These are phyloP conservation scores for Lentinula raphanica DNA, from an alignment of 768 basidiomycete genomes.

Conservation along the genomic window DNA sequence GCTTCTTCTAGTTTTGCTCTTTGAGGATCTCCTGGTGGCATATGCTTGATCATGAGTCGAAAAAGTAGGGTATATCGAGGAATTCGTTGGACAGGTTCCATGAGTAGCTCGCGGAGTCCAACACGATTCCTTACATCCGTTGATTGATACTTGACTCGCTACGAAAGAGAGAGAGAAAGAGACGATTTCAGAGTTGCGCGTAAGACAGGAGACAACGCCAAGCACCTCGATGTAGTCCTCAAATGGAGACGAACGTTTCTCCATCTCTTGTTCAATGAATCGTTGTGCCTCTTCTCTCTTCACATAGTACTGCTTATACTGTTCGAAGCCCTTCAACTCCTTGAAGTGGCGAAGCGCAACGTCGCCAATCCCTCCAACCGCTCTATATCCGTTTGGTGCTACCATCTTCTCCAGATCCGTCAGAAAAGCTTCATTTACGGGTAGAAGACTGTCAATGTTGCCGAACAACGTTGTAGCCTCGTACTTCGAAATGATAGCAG, in stretches of 20 bases:
- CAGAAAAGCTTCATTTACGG: slow-evolving; percentile 86
- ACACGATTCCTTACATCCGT: slow-evolving; percentile 73
- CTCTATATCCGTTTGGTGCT: slow-evolving; percentile 48
- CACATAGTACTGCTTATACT: slow-evolving; percentile 86
- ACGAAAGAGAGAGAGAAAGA: no score
- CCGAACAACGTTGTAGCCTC: slow-evolving; percentile 93
- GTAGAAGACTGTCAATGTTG: slow-evolving; percentile 85
- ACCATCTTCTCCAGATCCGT: slow-evolving; percentile 77
- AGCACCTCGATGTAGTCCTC: slow-evolving; percentile 82
- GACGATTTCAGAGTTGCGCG: no score
- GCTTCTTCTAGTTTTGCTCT: slow-evolving; percentile 77
- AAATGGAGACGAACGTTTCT: slow-evolving; percentile 78
- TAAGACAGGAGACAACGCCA: slow-evolving; percentile 14
- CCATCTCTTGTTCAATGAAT: slow-evolving; percentile 80
- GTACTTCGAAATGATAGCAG: slow-evolving; percentile 82
- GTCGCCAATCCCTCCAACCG: slow-evolving; percentile 71
- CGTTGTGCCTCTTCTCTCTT: slow-evolving; percentile 90
- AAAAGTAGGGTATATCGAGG: slow-evolving; percentile 92
- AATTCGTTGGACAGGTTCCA: slow-evolving; percentile 96
- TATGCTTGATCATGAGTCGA: slow-evolving; percentile 87
- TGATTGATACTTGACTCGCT: slow-evolving; percentile 86
- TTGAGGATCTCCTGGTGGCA: slow-evolving; percentile 74
- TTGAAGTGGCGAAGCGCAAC: slow-evolving; percentile 85
- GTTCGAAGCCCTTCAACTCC: slow-evolving; percentile 78
- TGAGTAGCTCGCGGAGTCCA: slow-evolving; percentile 84